Conservation (phyloP, 805 yeast species). For the Starmerella vaccinii region DNA sequence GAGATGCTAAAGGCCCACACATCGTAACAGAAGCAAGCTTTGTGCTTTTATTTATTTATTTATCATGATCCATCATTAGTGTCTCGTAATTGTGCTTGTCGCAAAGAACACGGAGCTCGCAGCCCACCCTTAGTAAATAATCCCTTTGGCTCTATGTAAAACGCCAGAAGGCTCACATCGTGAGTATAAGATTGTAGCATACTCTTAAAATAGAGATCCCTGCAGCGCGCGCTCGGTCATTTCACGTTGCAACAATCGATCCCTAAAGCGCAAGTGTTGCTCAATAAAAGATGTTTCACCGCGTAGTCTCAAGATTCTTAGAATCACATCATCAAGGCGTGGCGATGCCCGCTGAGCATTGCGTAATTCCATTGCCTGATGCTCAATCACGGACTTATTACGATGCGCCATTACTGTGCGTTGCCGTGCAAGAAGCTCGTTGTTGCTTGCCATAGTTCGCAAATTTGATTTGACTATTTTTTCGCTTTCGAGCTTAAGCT, state of each 20-base stretch:
- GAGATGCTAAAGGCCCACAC: not conserved
- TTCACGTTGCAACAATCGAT: constrained; percentile 44
- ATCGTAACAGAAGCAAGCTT: not conserved
- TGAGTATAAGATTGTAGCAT: no score
- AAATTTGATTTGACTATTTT: constrained; percentile 44
- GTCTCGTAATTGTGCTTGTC: no score
- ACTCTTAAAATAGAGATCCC: constrained; percentile 16
- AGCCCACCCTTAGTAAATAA: no score
- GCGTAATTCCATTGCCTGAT: constrained; percentile 38
- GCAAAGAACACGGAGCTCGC: no score
- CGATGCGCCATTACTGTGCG: constrained; percentile 66
- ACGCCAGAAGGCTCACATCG: not conserved
- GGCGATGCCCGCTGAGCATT: constrained; percentile 40
- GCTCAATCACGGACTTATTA: constrained; percentile 45
- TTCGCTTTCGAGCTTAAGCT: constrained; percentile 50
- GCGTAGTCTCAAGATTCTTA: constrained; percentile 59
- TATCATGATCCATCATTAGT: not conserved
- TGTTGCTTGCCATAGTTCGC: constrained; percentile 36
- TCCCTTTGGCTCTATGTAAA: not conserved
- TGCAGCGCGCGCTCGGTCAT: constrained; percentile 40
- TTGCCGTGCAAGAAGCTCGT: constrained; percentile 45
- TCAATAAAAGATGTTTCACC: constrained; percentile 52
- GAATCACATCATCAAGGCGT: constrained; percentile 52
- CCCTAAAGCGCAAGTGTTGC: constrained; percentile 51
- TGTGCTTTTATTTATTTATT: not conserved